phyloP scores from a whole-genome alignment of 164 flowering plant genomes.

The Sextonia rubra region DNA sequence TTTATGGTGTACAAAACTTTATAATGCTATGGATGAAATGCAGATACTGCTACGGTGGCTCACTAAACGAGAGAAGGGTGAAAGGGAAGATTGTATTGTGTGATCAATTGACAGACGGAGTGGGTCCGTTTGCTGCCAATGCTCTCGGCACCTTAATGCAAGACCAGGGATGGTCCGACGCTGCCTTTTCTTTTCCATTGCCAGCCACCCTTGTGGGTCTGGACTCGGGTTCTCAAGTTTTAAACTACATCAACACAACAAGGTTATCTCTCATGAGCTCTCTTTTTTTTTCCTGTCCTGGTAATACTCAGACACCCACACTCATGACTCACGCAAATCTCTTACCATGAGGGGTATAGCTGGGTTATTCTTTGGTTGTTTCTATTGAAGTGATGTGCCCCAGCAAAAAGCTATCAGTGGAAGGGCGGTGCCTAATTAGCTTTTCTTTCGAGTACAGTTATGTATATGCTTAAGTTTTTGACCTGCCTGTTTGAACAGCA shows the following conservation, averaged over 20 bases:
- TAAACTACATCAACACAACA: conserved; percentile 11
- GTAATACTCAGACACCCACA: no score
- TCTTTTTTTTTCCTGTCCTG: no score
- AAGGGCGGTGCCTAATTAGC: no score
- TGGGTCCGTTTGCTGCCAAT: conserved; percentile 5
- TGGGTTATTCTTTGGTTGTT: no score
- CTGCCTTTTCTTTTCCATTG: conserved; percentile 7
- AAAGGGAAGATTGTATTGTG: conserved; percentile 18
- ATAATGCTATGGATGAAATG: not conserved
- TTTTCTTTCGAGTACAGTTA: no score
- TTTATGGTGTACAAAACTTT: no score
- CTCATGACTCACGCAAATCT: no score
- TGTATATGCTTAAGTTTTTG: not conserved
- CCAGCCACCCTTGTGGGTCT: not conserved
- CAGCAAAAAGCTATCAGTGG: no score
- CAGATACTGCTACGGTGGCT: not conserved
- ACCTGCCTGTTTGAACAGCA: conserved; percentile 4
- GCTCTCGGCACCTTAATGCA: conserved; percentile 13
- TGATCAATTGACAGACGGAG: not conserved
- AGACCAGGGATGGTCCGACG: not conserved
- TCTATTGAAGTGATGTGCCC: no score
- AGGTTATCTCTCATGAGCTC: conserved; percentile 21
- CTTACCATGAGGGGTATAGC: no score
- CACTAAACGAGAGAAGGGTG: conserved; percentile 5
- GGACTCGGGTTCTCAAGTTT: not conserved